phyloP scores from a whole-genome alignment of 179 eudicot species.

The Drosera spatulata region DNA sequence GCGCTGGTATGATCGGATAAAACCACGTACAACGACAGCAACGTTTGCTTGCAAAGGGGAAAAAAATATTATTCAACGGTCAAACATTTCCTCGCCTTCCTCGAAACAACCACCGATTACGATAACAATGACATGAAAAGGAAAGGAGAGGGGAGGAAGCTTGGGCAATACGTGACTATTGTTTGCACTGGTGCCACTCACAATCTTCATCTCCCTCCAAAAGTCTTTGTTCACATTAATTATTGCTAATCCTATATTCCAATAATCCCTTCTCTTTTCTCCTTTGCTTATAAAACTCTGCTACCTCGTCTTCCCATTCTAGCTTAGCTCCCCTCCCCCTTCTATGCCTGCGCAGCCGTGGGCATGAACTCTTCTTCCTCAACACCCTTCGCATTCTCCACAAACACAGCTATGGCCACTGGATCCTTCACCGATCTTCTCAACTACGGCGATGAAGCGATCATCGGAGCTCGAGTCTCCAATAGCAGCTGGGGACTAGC shows the following conservation, averaged over 20 bases:
- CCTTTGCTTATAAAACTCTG: too few species aligned
- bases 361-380: background rate
- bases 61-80: background rate
- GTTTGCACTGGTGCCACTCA: background rate
- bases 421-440: background rate
- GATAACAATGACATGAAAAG: background rate
- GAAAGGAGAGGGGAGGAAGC: background rate
- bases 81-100: background rate
- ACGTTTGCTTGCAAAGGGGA: too few species aligned
- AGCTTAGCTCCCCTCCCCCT: background rate
- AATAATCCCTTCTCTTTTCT: background rate
- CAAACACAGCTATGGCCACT: background rate
- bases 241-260: background rate
- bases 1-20: too few species aligned
- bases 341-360: background rate
- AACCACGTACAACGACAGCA: too few species aligned
- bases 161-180: slow-evolving; percentile 22
- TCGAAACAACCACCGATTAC: background rate
- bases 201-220: too few species aligned
- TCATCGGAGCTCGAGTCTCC: background rate
- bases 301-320: too few species aligned
- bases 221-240: background rate
- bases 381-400: background rate
- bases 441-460: background rate
- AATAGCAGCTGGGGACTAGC: slow-evolving; percentile 8